Base-by-base conservation (phyloP, 2,329 filamentous ascomycete species). In the Aureobasidium lini region DNA sequence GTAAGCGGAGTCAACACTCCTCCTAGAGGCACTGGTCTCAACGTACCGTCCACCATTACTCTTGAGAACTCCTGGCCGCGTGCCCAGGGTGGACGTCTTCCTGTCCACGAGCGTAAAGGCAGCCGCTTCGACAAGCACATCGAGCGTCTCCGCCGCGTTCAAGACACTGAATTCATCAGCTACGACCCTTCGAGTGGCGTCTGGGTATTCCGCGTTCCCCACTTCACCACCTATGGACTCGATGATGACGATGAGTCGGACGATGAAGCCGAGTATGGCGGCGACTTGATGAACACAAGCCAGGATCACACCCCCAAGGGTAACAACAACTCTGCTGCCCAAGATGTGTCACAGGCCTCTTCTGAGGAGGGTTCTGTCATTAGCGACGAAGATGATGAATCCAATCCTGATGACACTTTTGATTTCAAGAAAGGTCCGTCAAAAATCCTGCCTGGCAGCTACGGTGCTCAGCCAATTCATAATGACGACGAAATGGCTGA, bases 171-270 rank as follows among this genome's bases (percentile, higher is more conserved):
- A 4, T 97, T 96, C 67, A 79, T 92, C 66, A 80, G 81, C 67
- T 99, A 96, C 72, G 83, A 95, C 64, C 78, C 80, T 60, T 80
- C 89, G 1, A 91, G 85, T 56, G 94, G 93, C 56, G 82, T 89
- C 48, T 99, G 95, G 95, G 83, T 84, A 13, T 99, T 99, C 76
- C 85, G 80, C 9, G 94, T 99, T n/a, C 86, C 93, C 68, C 94
- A 99, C 73, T 99, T 95, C 72, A 97, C 93, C 1, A 96, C 91
- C 1, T 99, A 99, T 70, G 92, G 89, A 42, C 80, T 97, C 57
- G 88, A 93, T 64, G 90, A 89, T 42, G 75, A 75, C 43, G 77
- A 80, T 32, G 80, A 89, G 42, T 44, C 40, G 11, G 83, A 86
- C 56, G 89, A 64, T 31, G 57, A 66, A 50, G 52, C 46, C 11